Evolutionary conservation across 352 stramenopile genomes (phyloP).

Genomic region (Phytophthora sp.): DNA sequence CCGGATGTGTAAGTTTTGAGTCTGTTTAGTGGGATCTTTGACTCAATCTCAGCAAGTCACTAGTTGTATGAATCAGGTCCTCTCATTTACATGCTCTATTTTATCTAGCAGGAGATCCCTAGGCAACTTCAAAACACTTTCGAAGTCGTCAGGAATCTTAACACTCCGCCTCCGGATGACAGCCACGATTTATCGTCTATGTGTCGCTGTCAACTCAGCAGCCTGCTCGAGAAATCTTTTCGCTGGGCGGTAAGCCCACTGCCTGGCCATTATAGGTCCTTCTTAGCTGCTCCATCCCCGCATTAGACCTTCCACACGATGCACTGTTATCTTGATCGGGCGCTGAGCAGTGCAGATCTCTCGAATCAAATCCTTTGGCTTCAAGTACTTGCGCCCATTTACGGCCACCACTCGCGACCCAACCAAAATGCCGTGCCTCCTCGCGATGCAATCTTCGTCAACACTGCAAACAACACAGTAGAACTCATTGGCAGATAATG

Average conservation of each 20-base stretch:
- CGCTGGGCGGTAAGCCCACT: too few relatives aligned
- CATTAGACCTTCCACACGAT: constrained; percentile 84
- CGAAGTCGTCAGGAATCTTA: constrained; percentile 1
- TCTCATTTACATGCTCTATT: constrained; percentile 34
- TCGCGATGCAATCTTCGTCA: constrained; percentile 60
- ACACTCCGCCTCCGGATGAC: neutral
- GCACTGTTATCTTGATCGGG: constrained; percentile 69
- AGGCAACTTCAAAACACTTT: constrained; percentile 34
- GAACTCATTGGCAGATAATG: constrained; percentile 52
- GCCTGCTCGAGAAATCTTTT: neutral
- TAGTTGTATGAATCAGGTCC: constrained; percentile 20
- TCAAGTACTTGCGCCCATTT: constrained; percentile 60
- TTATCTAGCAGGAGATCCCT: constrained; percentile 27
- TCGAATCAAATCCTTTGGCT: constrained; percentile 53
- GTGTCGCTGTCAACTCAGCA: neutral
- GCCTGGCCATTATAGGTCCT: neutral
- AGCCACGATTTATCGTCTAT: constrained; percentile 8
- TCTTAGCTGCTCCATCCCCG: constrained; percentile 51
- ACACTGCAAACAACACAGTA: constrained; percentile 68
- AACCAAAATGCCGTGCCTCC: constrained; percentile 64
- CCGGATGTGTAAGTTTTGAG: constrained; percentile 49
- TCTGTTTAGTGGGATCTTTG: too few relatives aligned
- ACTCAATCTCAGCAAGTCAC: too few relatives aligned
- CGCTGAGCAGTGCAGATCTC: constrained; percentile 59
- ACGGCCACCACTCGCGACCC: constrained; percentile 70